Conservation (phyloP, 352 stramenopile genomes). For the Globisporangium abappressorium region DNA sequence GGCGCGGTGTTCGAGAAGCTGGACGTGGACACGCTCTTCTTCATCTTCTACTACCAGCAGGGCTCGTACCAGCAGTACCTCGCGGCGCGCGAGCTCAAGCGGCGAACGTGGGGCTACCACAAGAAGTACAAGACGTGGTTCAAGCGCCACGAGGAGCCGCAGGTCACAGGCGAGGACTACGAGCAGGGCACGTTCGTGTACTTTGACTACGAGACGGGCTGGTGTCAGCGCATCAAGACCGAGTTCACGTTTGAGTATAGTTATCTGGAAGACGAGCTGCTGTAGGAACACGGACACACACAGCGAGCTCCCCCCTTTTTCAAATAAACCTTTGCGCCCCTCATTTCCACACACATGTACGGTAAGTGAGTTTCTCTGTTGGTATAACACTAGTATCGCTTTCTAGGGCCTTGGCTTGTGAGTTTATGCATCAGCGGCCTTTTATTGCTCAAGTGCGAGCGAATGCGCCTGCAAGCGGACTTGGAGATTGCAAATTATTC, state of each 20-base stretch:
- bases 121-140: slow-evolving; percentile 99
- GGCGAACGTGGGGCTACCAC: slow-evolving; percentile 98
- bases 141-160: slow-evolving; percentile 96
- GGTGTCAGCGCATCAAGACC: slow-evolving; percentile 98
- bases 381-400: too few species aligned
- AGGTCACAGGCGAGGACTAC: slow-evolving; percentile 97
- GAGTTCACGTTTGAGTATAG: slow-evolving; percentile 99
- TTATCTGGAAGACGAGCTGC: slow-evolving; percentile 93
- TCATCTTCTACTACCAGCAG: slow-evolving; percentile 99
- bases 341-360: background rate
- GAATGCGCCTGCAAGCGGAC: too few species aligned
- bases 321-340: background rate
- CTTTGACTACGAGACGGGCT: slow-evolving; percentile 99
- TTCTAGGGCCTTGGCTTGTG: too few species aligned
- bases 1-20: slow-evolving; percentile 96
- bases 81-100: slow-evolving; percentile 97
- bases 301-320: background rate
- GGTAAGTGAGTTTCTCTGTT: too few species aligned
- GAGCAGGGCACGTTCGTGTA: slow-evolving; percentile 99
- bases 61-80: slow-evolving; percentile 99
- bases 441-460: too few species aligned
- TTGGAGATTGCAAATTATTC: too few species aligned
- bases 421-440: too few species aligned
- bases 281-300: slow-evolving; percentile 8
- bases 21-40: slow-evolving; percentile 98